Base-by-base conservation (phyloP, 2,329 filamentous ascomycete species). In the Byssoonygena ceratinophila region DNA sequence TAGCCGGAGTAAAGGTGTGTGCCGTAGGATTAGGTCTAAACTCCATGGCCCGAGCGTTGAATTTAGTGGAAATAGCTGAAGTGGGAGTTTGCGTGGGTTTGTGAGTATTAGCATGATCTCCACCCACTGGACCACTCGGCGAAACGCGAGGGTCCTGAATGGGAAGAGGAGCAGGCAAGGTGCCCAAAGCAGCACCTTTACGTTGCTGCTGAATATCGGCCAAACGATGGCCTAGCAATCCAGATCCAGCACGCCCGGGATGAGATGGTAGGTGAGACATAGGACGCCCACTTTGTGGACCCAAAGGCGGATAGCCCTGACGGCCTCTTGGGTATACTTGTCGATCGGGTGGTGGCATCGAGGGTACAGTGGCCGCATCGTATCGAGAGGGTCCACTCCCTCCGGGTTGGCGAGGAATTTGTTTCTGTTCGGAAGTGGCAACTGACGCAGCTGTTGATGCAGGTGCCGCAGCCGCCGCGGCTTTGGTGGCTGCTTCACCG, bases 11-110 rank as follows among this genome's bases (percentile, higher is more conserved):
- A 70, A 98, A 97, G 1, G 84, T 76, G 41, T 80, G 78, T 0
- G 90, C 89, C 56, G 84, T 84, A 3, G 87, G 83, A 61, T 84
- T 94, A 16, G 91, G 92, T 58, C 85, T 83, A 70, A 96, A 97
- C 62, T 95, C 89, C 63, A 76, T 71, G 0, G 81, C 81, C 50
- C 76, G 77, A 32, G 78, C 79, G 57, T 82, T 83, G 66, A 83
- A 77, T 54, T 76, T 75, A 5, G 71, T 75, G 3, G 76, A 74
- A 1, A 66, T 64, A 16, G 72, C 74, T 4, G 79, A 79, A 0
- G 71, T 72, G 8, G 79, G 77, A 31, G 77, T 78, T 55, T 76
- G 74, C 29, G 71, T 66, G 56, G 68, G 71, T 46, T 73, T 72
- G 39, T 60, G 64, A 23, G 71, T 69, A 58, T 68, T 61, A 73